Base-by-base conservation (phyloP, 352 stramenopile species). In the Globisporangium echinulatum region DNA sequence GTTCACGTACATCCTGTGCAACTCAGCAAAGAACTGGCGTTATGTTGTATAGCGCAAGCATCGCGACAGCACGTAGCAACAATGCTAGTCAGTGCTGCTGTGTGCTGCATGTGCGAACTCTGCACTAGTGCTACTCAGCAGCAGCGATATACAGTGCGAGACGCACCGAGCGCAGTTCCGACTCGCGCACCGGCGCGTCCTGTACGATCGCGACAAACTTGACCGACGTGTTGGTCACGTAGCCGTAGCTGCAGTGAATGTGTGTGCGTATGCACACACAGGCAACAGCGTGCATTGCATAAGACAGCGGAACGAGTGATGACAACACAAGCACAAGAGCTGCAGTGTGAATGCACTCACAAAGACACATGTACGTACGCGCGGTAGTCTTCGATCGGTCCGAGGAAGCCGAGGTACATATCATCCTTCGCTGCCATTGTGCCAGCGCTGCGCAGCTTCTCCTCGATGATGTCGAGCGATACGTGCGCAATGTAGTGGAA, bases 401-500 rank as follows among this genome's bases (percentile, higher is more conserved):
- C 83, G 4, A 95, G 77, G 56, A 92, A 93, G 15, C 85, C 85
- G 49, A 95, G 64, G 52, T 89, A 93, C 85, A 93, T 90, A 70
- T 95, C 82, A 65, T 95, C 79, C 54, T 88, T 89, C 46, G 79
- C 71, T 38, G 62, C 70, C 17, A 67, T 77, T 43, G 73, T 68
- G 44, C 77, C 71, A 42, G 75, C 70, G 46, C 62, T 67, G 38
- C 75, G 78, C 39, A 90, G 58, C 52, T 88, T 88, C 64, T 95
- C 83, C 56, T 95, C 85, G 43, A 95, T 80, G 47, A 95, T 79
- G 56, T 93, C 85, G 44, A 95, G 75, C 59, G 85, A 74, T 62
- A 93, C 79, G 66, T 95, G 85, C 50, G 81, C 80, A 54, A 95
- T 88, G 70, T 92, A 92, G 62, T 95, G 83, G 72, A 95, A 92